Evolutionary conservation across 2,329 filamentous ascomycete genomes (phyloP), one percentile per base, ranked within the genome.

Genomic region (Nemania serpens): DNA sequence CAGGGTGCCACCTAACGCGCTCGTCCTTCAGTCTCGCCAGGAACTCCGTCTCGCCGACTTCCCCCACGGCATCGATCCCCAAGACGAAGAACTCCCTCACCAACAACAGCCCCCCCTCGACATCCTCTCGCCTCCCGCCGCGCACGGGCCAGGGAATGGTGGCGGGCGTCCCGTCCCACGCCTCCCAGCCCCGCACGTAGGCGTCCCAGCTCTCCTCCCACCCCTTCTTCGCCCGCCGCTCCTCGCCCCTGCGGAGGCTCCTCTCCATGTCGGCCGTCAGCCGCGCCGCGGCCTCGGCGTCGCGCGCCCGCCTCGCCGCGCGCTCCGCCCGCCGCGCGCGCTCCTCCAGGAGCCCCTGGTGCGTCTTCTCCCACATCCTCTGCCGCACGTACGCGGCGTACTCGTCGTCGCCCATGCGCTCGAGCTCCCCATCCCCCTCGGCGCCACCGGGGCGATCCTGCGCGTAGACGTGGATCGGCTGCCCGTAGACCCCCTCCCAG

Each of bases 401-500:
- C 74, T 97, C 91, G 29, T 98, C 93, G 68, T 98, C 95, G 9
- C 82, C 88, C 94, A 98, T 98, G 65, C 82, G 83, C 75, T 97
- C 92, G 12, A 97, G 80, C 70, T 87, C 75, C 64, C 84, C 84
- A 71, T 71, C 45, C 61, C 77, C 79, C 72, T 5, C 71, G 65
- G 51, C 80, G 76, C 0, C n/a, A n/a, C n/a, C n/a, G n/a, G 71
- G 65, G 51, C 79, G 75, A 0, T 82, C 80, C 25, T 84, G 81
- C 11, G 85, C 74, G 73, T 96, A 97, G 6, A 87, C 85, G 75
- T 97, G 93, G 51, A 98, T 90, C 0, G 95, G 94, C 74, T 98
- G 94, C 1, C 93, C 93, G 76, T 98, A 99, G n/a, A 99, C 91
- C 15, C 87, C 86, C 75, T 97, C 90, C 95, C 95, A 99, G 78